Conservation (phyloP, 2,329 filamentous ascomycete species). For the Aspergillus oerlinghausenensis region DNA sequence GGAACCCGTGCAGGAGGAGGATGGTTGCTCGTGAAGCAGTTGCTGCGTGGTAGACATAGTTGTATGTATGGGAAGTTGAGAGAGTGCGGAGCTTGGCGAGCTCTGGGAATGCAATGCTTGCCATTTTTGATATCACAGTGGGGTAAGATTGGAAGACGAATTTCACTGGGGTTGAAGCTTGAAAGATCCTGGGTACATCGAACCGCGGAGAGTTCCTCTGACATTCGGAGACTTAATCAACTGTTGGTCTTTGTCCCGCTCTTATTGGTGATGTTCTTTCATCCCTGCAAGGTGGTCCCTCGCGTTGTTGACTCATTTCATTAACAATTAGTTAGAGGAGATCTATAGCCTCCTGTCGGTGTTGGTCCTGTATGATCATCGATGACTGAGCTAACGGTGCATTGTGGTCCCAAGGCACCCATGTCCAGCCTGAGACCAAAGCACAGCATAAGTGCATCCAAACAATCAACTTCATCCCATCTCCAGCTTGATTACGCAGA, state of each 20-base stretch:
- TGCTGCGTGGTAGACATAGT: slow-evolving; percentile 26
- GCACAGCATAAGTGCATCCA: neutral
- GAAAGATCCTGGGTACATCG: neutral
- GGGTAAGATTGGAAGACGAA: neutral
- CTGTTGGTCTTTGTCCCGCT: neutral
- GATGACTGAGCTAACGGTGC: neutral
- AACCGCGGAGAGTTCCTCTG: neutral
- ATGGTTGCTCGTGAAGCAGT: slow-evolving; percentile 29
- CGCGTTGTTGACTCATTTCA: neutral
- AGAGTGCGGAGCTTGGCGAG: slow-evolving; percentile 12
- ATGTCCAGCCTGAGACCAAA: neutral
- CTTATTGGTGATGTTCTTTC: neutral
- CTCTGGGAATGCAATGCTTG: slow-evolving; percentile 14
- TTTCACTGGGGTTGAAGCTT: neutral
- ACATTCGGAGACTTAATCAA: neutral
- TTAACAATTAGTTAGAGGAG: neutral
- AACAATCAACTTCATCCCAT: neutral
- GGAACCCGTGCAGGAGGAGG: slow-evolving; percentile 49
- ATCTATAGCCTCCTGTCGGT: neutral
- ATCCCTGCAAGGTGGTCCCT: neutral
- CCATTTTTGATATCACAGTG: slow-evolving; percentile 6
- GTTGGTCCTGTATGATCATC: neutral
- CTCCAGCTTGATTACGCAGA: neutral
- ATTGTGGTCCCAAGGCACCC: neutral
- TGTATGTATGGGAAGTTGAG: slow-evolving; percentile 17